phyloP scores from a whole-genome alignment of 2,329 filamentous ascomycete genomes.

The Trichoderma citrinoviride region DNA sequence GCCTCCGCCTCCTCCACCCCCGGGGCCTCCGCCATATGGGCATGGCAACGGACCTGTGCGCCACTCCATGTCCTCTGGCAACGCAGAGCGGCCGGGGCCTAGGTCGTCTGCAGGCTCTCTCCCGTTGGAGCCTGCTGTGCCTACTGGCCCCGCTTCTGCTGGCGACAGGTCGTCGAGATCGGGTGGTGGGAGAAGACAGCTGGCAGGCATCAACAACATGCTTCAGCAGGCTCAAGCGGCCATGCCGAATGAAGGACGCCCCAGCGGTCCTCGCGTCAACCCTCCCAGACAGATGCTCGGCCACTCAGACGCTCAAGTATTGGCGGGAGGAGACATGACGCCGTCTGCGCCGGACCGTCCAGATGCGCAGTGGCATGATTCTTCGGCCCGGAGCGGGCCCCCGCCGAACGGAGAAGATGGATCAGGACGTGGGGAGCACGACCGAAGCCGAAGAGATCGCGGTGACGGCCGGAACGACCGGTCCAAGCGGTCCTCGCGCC shows the following conservation, averaged over 20 bases:
- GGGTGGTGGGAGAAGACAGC: conserved; percentile 49
- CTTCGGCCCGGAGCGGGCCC: conserved; percentile 29
- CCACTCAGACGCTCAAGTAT: conserved; percentile 55
- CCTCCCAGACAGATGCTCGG: conserved; percentile 45
- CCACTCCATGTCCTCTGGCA: conserved; percentile 34
- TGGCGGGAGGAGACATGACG: conserved; percentile 53
- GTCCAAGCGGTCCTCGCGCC: conserved; percentile 43
- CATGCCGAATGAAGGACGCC: conserved; percentile 38
- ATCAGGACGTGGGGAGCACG: conserved; percentile 38
- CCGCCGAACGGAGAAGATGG: conserved; percentile 33
- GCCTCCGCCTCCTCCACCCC: conserved; percentile 32
- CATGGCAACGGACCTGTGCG: conserved; percentile 32
- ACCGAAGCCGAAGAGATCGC: conserved; percentile 45
- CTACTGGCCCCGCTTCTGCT: conserved; percentile 39
- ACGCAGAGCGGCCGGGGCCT: conserved; percentile 33
- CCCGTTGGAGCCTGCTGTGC: conserved; percentile 32
- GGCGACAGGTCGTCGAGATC: conserved; percentile 36
- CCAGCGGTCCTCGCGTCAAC: conserved; percentile 36
- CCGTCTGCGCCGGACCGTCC: conserved; percentile 48
- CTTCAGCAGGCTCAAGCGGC: conserved; percentile 51
- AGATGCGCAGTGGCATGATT: conserved; percentile 43
- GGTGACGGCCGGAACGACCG: conserved; percentile 43
- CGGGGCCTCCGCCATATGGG: conserved; percentile 29
- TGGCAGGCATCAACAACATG: conserved; percentile 59
- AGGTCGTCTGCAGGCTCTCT: conserved; percentile 30